Percentiles rank a stretch among this genome's conserved stretches.
Evolutionary conservation across 768 basidiomycete genomes (phyloP).

Genomic region (Boletus coccyginus): DNA sequence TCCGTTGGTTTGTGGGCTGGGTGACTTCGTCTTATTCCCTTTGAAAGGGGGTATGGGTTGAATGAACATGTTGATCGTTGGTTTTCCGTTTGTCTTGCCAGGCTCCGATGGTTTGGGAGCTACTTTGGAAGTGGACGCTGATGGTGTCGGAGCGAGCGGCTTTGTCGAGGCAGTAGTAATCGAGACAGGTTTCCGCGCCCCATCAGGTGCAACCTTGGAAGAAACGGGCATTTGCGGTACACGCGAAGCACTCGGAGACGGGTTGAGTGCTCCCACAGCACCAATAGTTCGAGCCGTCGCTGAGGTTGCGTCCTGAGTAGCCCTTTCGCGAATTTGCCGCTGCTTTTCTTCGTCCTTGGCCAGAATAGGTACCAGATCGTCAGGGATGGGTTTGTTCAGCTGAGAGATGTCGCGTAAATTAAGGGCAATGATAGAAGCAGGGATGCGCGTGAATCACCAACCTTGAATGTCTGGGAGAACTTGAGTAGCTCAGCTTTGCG

Average conservation of each 20-base stretch:
- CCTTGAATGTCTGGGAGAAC: constrained; percentile 95
- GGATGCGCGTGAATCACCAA: constrained; percentile 31
- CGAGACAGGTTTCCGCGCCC: constrained; percentile 25
- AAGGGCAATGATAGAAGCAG: background rate
- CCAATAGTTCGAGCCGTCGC: constrained; percentile 69
- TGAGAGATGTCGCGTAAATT: constrained; percentile 27
- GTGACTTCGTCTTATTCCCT: constrained; percentile 46
- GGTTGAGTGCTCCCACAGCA: constrained; percentile 36
- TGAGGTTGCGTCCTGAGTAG: constrained; percentile 64
- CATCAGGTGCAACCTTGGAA: constrained; percentile 30
- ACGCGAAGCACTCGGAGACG: constrained; percentile 48
- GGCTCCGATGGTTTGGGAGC: constrained; percentile 29
- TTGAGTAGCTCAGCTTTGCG: constrained; percentile 89
- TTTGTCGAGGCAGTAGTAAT: constrained; percentile 26
- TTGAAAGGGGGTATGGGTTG: constrained; percentile 91
- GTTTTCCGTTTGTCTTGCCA: constrained; percentile 42
- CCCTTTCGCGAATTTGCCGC: constrained; percentile 75
- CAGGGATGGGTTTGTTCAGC: constrained; percentile 94
- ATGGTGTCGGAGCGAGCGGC: constrained; percentile 28
- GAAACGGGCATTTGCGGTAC: constrained; percentile 33
- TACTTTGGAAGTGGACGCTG: constrained; percentile 31
- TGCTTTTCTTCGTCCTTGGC: constrained; percentile 95
- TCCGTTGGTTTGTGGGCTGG: constrained; percentile 30
- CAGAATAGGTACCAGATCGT: constrained; percentile 88
- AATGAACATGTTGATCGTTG: constrained; percentile 70